Evolutionary conservation across 257 asterid species (phyloP), one percentile per base, ranked within the genome.

Genomic region (Jacaranda mimosifolia): DNA sequence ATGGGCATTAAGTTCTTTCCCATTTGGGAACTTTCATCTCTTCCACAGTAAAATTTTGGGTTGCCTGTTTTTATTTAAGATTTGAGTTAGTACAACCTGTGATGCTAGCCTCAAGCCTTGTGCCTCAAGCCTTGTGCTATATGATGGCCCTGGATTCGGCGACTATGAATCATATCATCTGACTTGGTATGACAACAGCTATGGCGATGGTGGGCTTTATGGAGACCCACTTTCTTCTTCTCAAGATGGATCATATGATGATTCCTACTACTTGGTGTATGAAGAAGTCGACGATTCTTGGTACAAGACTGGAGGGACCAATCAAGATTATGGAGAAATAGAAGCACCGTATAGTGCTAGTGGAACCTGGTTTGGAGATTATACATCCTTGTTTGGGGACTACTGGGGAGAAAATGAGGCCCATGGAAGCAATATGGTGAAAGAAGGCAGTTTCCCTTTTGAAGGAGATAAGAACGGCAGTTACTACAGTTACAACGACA

Each of bases 341-440:
- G 70, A 64, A 5, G 45, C 32, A 1, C 48, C 78, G 7, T 57
- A 17, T 59, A 18, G 26, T 15, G 68, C 60, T n/a, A 52, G 43
- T 45, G 68, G 55, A 46, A 65, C 63, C 45, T 84, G 90, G 87
- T 77, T 78, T 11, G 79, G 67, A 26, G 79, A 79, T 26, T 72
- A 51, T 6, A 52, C 64, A 13, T 76, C 76, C 63, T 78, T 75
- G 79, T 69, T 73, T 4, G 77, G 35, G 35, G 53, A 80, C 57
- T 17, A 46, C 49, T 73, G 83, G 63, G 76, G 60, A 43, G 68
- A 76, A 55, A 75, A 77, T 53, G 38, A 39, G 19, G 68, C 32
- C 10, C 53, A 65, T 18, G 82, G 62, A 8, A 60, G 63, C 77
- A 21, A 32, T 39, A 14, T 45, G 6, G 79, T 49, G 55, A 59